Base-by-base conservation (phyloP, 306 rosid genomes). In the Leucaena leucocephala region DNA sequence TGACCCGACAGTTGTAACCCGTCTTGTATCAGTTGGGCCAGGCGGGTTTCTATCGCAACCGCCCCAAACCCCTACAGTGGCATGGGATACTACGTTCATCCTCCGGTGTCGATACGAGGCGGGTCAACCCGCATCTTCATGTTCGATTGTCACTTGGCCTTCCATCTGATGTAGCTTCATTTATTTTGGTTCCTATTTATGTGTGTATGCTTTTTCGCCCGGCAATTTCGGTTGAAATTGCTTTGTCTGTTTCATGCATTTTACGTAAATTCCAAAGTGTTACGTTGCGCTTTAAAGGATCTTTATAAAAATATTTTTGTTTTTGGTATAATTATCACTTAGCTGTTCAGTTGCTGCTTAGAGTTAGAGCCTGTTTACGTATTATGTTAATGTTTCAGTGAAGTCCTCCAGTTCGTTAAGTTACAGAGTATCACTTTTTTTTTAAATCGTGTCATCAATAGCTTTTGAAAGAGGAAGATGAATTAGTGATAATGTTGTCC, bases 1-100 rank as follows among this genome's bases (percentile, higher is more conserved):
- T 15, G 45, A 71, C 75, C 75, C 75, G 75, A 22, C 2, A 22
- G 22, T 46, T 27, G 58, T 48, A 3, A 71, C 75, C 75, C 75
- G 59, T 71, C 33, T 33, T 19, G 27, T n/a, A 7, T 71, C 75
- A 33, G 43, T 71, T 34, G 61, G 75, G 75, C 12, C 75, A 33
- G 58, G 61, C 61, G 75, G 75, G 61, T 71, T 48, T 33, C 16
- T 33, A 33, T 71, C 33, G 8, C 44, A 21, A n/a, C 43, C 39
- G 9, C 21, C 48, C 33, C 46, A 40, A 7, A n/a, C 9, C 44
- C 45, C 22, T 17, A 1, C 71, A 39, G 43, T 8, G 59, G 27
- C 17, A 33, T 27, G 22, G 9, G 57, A 27, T 66, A 1, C 5
- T 17, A 4, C 27, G 27, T 27, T 27, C 27, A 27, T 27, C 27